These are phyloP conservation scores for Nephelium lappaceum DNA, from an alignment of 345 rosid genomes.

Conservation along the genomic window DNA sequence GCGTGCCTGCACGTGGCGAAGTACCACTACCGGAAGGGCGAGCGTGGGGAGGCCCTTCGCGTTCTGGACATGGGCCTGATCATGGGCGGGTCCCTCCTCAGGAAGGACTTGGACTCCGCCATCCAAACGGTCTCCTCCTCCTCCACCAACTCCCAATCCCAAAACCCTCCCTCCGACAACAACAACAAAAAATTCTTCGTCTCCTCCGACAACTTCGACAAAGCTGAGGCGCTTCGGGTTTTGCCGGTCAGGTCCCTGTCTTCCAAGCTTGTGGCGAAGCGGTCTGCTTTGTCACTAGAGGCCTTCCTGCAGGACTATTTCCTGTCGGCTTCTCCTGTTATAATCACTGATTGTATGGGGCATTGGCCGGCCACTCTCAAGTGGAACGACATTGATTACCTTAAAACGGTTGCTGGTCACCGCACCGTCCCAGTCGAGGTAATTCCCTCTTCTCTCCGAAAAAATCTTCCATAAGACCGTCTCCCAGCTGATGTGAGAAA, in stretches of 20 bases:
- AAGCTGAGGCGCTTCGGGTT: slow-evolving; percentile 55
- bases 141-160: no score
- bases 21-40: slow-evolving; percentile 59
- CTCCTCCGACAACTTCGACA: slow-evolving; percentile 46
- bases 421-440: slow-evolving; percentile 99
- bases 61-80: slow-evolving; percentile 89
- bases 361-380: slow-evolving; percentile 92
- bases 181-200: no score
- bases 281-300: slow-evolving; percentile 76
- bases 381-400: slow-evolving; percentile 90
- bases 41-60: slow-evolving; percentile 71
- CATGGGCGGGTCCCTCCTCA: slow-evolving; percentile 90
- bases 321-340: slow-evolving; percentile 70
- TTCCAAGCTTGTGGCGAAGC: slow-evolving; percentile 67
- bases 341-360: slow-evolving; percentile 82
- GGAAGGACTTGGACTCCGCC: slow-evolving; percentile 70
- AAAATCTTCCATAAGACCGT: no score
- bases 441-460: slow-evolving; percentile 23
- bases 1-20: slow-evolving; percentile 81
- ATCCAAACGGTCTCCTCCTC: slow-evolving; percentile 31
- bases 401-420: slow-evolving; percentile 73
- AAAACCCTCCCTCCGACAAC: no score
- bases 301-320: slow-evolving; percentile 75
- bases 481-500: no score
- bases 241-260: slow-evolving; percentile 72